Base-by-base conservation (phyloP, 2,329 filamentous ascomycete species). In the Tetracladium maxilliforme region DNA sequence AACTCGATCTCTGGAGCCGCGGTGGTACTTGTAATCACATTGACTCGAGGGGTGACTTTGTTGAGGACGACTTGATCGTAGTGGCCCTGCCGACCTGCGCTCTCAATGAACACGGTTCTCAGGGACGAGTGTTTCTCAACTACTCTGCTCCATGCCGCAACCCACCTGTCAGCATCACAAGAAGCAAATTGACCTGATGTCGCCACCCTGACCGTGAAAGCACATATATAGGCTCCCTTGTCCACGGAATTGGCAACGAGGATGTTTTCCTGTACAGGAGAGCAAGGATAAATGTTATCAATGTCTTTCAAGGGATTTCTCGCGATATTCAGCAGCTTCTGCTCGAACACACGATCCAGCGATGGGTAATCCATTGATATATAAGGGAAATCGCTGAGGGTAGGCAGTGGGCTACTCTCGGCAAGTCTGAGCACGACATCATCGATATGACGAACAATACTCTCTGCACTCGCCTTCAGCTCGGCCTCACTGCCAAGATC, bases 221-320 rank as follows among this genome's bases (percentile, higher is more conserved):
- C n/a, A n/a, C n/a, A n/a, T n/a, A n/a, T n/a, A n/a, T n/a, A n/a
- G n/a, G n/a, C n/a, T n/a, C n/a, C n/a, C n/a, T n/a, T n/a, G n/a
- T n/a, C n/a, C n/a, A n/a, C n/a, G 6, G 23, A 12, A 18, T 33
- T 26, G 10, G 17, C 23, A 19, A 28, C 4, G 14, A 33, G 13
- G 20, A 33, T 28, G 14, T 27, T 30, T 27, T 32, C 20, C 18
- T 34, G 32, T 23, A 32, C 26, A 14, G 32, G 27, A 7, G 29
- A 27, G 18, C 21, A 27, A 14, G 29, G 32, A 24, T 32, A 34
- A 15, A 28, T 23, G 19, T 28, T 21, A 13, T 21, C 11, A 21
- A 21, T 21, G 19, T 21, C 19, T 8, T 6, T 8, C 11, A 21
- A 13, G 14, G 19, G 19, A 21, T 21, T 13, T 21, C 14, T n/a